These are phyloP conservation scores for Aspergillus flavus DNA, from an alignment of 2,329 filamentous ascomycete genomes.

Conservation along the genomic window DNA sequence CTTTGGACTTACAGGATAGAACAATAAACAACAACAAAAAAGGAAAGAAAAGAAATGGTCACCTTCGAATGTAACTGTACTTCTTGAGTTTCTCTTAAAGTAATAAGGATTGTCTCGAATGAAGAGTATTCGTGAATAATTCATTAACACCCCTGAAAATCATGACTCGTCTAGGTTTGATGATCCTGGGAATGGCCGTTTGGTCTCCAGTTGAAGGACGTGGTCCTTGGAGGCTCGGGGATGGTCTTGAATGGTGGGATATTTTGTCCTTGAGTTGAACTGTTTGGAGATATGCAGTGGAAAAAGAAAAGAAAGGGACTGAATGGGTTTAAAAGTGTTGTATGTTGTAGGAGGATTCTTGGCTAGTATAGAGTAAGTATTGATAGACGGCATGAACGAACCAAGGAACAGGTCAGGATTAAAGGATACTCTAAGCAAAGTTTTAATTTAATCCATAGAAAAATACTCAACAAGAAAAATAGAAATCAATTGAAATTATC, in stretches of 20 bases:
- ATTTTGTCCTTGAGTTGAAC: neutral
- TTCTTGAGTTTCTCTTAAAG: no score
- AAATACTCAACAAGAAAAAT: no score
- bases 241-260: neutral
- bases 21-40: no score
- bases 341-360: neutral
- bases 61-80: neutral
- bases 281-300: neutral
- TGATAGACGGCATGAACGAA: neutral
- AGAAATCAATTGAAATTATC: neutral
- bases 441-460: no score
- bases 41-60: neutral
- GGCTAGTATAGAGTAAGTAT: neutral
- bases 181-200: neutral
- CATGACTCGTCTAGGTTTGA: conserved; percentile 17
- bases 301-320: neutral
- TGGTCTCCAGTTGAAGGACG: neutral
- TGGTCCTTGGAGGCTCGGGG: neutral
- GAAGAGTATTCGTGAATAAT: neutral
- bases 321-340: neutral
- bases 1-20: neutral
- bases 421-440: neutral
- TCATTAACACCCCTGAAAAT: conserved; percentile 26
- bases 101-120: neutral
- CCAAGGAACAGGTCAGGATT: neutral